Evolutionary conservation across 169 alveolate species (phyloP).

Genomic region (Eimeria sp.): DNA sequence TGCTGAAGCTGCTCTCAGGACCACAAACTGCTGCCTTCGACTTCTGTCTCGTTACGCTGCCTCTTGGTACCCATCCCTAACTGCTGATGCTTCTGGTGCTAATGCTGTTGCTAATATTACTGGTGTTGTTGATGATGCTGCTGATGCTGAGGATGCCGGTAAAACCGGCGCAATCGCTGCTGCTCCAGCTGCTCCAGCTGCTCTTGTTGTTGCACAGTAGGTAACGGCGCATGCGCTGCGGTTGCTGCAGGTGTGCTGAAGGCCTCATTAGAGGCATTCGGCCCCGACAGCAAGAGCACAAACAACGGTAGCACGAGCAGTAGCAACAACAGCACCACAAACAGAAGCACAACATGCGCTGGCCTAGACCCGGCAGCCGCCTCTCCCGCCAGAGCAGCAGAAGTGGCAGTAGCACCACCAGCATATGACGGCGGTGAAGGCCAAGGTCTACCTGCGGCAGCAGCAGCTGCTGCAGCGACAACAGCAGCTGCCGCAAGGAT

Average conservation of each 20-base stretch:
- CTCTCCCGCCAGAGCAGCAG: no score
- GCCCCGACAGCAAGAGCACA: conserved; percentile 1
- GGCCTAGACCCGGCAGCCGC: not conserved
- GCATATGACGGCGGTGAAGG: not conserved
- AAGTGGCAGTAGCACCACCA: not conserved
- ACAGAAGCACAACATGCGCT: not conserved
- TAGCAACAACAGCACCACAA: conserved; percentile 2
- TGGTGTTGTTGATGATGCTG: not conserved
- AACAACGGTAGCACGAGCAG: not conserved
- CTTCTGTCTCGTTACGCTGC: conserved; percentile 59
- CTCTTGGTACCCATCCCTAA: conserved; percentile 24
- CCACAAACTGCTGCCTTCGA: conserved; percentile 6
- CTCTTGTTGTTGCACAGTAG: not conserved
- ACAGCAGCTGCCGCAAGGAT: conserved; percentile 25
- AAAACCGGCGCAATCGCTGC: no score
- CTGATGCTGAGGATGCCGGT: no score
- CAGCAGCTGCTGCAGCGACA: conserved; percentile 54
- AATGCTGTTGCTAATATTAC: not conserved
- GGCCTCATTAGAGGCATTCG: conserved; percentile 49
- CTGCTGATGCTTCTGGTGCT: conserved; percentile 17
- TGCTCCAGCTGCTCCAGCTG: not conserved
- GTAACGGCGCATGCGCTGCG: not conserved
- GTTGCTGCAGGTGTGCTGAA: conserved; percentile 58
- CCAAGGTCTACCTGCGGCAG: conserved; percentile 1
- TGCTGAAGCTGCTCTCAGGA: conserved; percentile 27